These are phyloP conservation scores for Pichia sp. DNA, from an alignment of 1,139 yeast genomes.

Conservation along the genomic window DNA sequence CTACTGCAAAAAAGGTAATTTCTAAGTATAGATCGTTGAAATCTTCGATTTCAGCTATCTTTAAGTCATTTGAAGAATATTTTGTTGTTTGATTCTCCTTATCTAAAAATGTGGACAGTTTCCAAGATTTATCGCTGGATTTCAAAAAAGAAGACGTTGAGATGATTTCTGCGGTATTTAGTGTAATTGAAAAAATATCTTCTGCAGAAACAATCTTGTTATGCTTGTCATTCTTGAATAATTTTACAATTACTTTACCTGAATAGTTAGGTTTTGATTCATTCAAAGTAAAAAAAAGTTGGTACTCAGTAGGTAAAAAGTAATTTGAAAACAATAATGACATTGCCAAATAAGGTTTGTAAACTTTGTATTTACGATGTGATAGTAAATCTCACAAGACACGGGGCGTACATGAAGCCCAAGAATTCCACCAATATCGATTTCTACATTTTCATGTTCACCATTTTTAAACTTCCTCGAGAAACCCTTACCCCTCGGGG, in stretches of 20 bases:
- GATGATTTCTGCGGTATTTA: constrained; percentile 41
- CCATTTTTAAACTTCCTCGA: too few species aligned
- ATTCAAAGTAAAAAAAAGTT: constrained; percentile 37
- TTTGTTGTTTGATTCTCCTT: constrained; percentile 36
- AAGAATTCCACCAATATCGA: too few species aligned
- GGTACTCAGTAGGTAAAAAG: constrained; percentile 41
- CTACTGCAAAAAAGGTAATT: constrained; percentile 45
- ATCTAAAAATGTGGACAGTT: constrained; percentile 27
- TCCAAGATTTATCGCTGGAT: constrained; percentile 7
- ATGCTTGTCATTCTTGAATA: constrained; percentile 7
- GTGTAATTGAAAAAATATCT: constrained; percentile 30
- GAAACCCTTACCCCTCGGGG: too few species aligned
- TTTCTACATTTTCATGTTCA: too few species aligned
- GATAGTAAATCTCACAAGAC: too few species aligned
- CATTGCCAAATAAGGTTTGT: constrained; percentile 1
- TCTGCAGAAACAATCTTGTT: background rate
- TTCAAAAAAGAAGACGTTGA: constrained; percentile 27
- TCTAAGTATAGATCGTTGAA: constrained; percentile 5
- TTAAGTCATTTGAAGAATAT: constrained; percentile 18
- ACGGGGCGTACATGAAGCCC: too few species aligned
- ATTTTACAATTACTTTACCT: constrained; percentile 39
- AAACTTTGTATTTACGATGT: too few species aligned
- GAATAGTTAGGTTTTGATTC: constrained; percentile 52
- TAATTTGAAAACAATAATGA: constrained; percentile 30
- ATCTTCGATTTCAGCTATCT: constrained; percentile 10